phyloP scores from a whole-genome alignment of 225 moss, liverwort and hornwort species.

The Ulota crispa region DNA sequence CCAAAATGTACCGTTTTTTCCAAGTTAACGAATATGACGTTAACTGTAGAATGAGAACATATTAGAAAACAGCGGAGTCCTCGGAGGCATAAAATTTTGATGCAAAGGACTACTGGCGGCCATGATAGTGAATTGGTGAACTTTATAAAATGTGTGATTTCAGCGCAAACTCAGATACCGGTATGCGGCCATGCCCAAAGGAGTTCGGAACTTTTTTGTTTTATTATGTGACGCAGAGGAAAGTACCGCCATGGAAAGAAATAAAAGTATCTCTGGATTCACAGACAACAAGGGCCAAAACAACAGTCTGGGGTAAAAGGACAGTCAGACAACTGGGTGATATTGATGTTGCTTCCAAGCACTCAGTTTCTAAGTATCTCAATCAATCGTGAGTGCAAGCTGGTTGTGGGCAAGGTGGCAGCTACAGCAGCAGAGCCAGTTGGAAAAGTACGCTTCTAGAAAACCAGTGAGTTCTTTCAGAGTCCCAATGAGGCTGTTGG shows the following conservation, averaged over 20 bases:
- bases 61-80: background rate
- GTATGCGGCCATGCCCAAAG: background rate
- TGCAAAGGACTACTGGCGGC: background rate
- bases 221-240: background rate
- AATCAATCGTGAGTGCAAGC: background rate
- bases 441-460: constrained; percentile 7
- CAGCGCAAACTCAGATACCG: background rate
- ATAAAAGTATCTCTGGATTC: too few species aligned
- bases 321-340: background rate
- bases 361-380: background rate
- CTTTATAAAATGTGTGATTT: background rate
- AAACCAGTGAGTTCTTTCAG: background rate
- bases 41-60: background rate
- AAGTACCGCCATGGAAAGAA: background rate
- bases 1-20: too few species aligned
- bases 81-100: background rate
- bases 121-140: background rate
- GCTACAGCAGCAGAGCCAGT: constrained; percentile 3
- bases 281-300: background rate
- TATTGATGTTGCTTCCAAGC: constrained; percentile 7
- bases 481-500: constrained; percentile 1
- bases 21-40: too few species aligned
- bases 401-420: background rate
- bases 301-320: background rate
- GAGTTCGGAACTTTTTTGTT: background rate